These are phyloP conservation scores for Chalciporus chontae DNA, from an alignment of 768 basidiomycete species.

Conservation along the genomic window DNA sequence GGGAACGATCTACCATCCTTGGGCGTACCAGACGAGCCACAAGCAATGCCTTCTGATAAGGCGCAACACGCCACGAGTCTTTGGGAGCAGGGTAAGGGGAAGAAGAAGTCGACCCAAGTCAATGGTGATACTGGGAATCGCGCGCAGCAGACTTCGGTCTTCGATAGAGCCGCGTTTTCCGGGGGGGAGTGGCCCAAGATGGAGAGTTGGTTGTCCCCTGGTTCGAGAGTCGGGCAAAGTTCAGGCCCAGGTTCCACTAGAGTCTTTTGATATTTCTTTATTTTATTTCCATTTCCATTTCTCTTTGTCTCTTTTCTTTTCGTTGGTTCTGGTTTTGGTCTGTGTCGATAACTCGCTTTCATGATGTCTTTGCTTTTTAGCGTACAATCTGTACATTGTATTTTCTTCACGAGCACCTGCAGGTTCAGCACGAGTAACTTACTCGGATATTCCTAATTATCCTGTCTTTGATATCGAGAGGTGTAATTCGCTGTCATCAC, in stretches of 20 bases:
- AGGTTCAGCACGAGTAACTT: constrained; percentile 31
- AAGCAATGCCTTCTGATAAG: not conserved
- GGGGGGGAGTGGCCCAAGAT: constrained; percentile 33
- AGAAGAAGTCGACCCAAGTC: constrained; percentile 17
- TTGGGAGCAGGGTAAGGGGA: constrained; percentile 26
- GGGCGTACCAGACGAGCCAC: constrained; percentile 5
- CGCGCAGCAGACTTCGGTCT: constrained; percentile 22
- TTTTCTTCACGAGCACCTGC: constrained; percentile 22
- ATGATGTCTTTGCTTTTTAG: constrained; percentile 2
- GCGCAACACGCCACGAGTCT: constrained; percentile 5
- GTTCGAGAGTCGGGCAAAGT: constrained; percentile 27
- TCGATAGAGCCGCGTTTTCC: constrained; percentile 25
- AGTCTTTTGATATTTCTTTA: constrained; percentile 23
- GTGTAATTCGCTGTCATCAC: constrained; percentile 8
- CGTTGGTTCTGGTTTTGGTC: not conserved
- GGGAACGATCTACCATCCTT: constrained; percentile 20
- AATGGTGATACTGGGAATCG: constrained; percentile 20
- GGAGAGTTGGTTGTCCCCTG: constrained; percentile 32
- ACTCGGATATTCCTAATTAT: constrained; percentile 33
- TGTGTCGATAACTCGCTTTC: constrained; percentile 1
- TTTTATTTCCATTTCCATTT: not conserved
- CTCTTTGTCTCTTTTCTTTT: not conserved
- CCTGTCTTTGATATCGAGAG: constrained; percentile 10
- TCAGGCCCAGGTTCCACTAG: constrained; percentile 30
- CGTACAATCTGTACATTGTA: constrained; percentile 24